Conservation (phyloP, 1,139 yeast genomes). For the Hanseniaspora sp. region DNA sequence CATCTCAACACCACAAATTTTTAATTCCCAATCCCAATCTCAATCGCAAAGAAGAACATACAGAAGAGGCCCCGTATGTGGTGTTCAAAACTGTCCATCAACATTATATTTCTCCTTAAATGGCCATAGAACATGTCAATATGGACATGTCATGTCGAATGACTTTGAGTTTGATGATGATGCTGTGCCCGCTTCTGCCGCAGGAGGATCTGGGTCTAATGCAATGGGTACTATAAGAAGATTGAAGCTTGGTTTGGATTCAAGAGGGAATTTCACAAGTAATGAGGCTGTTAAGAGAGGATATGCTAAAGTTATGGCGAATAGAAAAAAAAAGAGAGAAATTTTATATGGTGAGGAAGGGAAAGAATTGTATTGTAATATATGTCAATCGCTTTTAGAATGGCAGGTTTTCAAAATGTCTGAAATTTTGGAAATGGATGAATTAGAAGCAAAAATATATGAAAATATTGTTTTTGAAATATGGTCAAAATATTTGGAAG, state of each 20-base stretch:
- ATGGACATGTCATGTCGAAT: slow-evolving; percentile 80
- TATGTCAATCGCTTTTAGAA: slow-evolving; percentile 47
- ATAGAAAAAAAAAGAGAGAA: slow-evolving; percentile 17
- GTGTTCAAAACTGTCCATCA: slow-evolving; percentile 79
- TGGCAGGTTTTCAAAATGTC: slow-evolving; percentile 31
- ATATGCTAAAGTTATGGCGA: slow-evolving; percentile 17
- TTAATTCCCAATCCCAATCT: slow-evolving; percentile 36
- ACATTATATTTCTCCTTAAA: slow-evolving; percentile 57
- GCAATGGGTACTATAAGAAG: slow-evolving; percentile 43
- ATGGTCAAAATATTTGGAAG: slow-evolving; percentile 6
- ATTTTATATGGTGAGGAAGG: slow-evolving; percentile 47
- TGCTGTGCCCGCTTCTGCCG: slow-evolving; percentile 6
- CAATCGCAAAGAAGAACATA: slow-evolving; percentile 5
- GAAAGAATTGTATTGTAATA: slow-evolving; percentile 36
- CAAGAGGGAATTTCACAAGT: slow-evolving; percentile 22
- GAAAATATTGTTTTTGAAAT: slow-evolving; percentile 17
- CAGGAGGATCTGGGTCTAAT: slow-evolving; percentile 50
- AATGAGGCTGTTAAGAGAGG: slow-evolving; percentile 17
- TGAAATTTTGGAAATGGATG: slow-evolving; percentile 15
- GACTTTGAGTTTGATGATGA: slow-evolving; percentile 70
- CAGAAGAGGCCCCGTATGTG: slow-evolving; percentile 66
- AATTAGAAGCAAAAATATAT: slow-evolving; percentile 19
- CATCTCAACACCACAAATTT: not conserved
- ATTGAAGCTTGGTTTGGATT: slow-evolving; percentile 37
- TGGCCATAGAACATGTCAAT: slow-evolving; percentile 75